Conservation (phyloP, 495 filamentous ascomycete genomes). For the Penicillium paradoxum region DNA sequence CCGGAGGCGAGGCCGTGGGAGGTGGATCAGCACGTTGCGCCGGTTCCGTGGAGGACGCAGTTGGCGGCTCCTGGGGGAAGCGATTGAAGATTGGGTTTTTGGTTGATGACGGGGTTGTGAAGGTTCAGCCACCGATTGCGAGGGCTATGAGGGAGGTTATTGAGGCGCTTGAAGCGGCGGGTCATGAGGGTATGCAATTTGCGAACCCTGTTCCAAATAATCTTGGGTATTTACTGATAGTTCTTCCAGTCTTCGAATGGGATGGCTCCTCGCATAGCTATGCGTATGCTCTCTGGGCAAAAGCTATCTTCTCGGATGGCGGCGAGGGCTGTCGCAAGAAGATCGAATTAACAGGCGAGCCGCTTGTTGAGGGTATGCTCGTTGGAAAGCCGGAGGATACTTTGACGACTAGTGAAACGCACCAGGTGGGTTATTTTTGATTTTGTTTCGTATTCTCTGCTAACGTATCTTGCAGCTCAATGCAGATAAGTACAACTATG, state of each 20-base stretch:
- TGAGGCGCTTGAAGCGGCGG: slow-evolving; percentile 37
- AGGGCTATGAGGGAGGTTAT: slow-evolving; percentile 40
- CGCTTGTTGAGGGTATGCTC: slow-evolving; percentile 47
- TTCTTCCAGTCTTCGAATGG: slow-evolving; percentile 43
- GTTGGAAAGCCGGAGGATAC: slow-evolving; percentile 33
- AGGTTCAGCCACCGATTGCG: slow-evolving; percentile 51
- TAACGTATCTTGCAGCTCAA: slow-evolving; percentile 22
- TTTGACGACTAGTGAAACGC: slow-evolving; percentile 24
- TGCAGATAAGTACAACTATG: slow-evolving; percentile 31
- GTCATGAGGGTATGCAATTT: slow-evolving; percentile 36
- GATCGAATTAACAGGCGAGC: slow-evolving; percentile 53
- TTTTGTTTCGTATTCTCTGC: neutral
- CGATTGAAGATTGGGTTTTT: slow-evolving; percentile 48
- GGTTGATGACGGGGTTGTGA: slow-evolving; percentile 50
- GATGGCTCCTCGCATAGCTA: slow-evolving; percentile 29
- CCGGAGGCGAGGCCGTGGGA: slow-evolving; percentile 26
- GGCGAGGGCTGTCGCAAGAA: slow-evolving; percentile 46
- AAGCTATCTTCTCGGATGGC: slow-evolving; percentile 54
- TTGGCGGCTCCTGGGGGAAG: slow-evolving; percentile 20
- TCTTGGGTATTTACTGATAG: no score
- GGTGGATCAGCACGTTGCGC: slow-evolving; percentile 32
- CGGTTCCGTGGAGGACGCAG: slow-evolving; percentile 41
- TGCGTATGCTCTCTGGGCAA: slow-evolving; percentile 42
- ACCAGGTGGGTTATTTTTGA: slow-evolving; percentile 13
- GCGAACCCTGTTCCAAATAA: no score